Evolutionary conservation across 2,329 filamentous ascomycete genomes (phyloP).

Genomic region (Akanthomyces muscarius): DNA sequence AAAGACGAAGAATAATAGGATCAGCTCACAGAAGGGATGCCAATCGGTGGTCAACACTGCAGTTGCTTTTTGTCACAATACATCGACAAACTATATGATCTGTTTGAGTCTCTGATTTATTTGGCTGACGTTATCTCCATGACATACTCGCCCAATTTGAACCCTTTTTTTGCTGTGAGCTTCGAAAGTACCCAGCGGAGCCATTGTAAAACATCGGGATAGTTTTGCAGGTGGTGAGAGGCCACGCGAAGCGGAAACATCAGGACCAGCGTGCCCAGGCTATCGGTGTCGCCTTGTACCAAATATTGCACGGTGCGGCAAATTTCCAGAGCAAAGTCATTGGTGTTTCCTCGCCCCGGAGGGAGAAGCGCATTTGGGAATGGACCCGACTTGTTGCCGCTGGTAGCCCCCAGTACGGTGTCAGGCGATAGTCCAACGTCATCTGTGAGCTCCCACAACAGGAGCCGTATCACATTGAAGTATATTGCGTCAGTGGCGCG

Average conservation of each 20-base stretch:
- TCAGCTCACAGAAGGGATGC: too few relatives aligned
- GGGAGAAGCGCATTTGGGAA: neutral
- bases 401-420: neutral
- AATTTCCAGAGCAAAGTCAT: neutral
- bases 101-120: neutral
- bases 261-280: neutral
- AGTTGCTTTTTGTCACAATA: too few relatives aligned
- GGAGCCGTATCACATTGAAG: neutral
- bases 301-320: conserved; percentile 7
- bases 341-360: neutral
- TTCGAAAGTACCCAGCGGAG: neutral
- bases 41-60: too few relatives aligned
- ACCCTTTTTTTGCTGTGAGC: neutral
- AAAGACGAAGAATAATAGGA: too few relatives aligned
- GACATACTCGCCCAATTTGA: neutral
- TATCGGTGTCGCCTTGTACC: neutral
- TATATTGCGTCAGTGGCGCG: neutral
- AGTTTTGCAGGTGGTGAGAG: neutral
- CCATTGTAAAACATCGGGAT: neutral
- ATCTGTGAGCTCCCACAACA: neutral
- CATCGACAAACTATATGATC: neutral
- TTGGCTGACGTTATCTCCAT: neutral
- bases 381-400: neutral
- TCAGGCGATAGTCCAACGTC: neutral
- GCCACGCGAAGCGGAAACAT: conserved; percentile 3